Evolutionary conservation across 768 basidiomycete species (phyloP).

Genomic region (Boletus huronensis): DNA sequence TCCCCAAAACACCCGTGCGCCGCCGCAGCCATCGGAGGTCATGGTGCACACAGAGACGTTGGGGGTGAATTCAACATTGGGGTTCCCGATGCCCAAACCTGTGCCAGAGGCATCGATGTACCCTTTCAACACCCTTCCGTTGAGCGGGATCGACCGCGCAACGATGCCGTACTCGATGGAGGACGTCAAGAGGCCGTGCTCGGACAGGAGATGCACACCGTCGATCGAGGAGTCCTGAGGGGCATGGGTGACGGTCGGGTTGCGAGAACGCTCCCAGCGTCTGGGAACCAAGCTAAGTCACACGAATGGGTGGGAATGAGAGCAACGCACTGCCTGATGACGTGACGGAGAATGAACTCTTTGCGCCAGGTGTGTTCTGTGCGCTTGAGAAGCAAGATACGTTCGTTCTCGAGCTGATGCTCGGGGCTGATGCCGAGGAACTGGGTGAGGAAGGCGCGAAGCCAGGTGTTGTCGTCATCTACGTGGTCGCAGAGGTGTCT

Average conservation of each 20-base stretch:
- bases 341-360: conserved; percentile 61
- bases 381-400: conserved; percentile 51
- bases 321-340: conserved; percentile 46
- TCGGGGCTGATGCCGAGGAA: conserved; percentile 68
- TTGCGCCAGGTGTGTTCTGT: conserved; percentile 61
- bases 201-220: conserved; percentile 57
- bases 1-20: conserved; percentile 72
- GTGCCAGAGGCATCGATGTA: conserved; percentile 63
- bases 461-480: conserved; percentile 78
- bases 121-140: conserved; percentile 65
- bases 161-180: conserved; percentile 69
- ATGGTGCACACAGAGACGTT: conserved; percentile 59
- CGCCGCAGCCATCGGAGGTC: conserved; percentile 58
- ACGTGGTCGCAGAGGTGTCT: conserved; percentile 57
- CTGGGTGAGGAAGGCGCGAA: conserved; percentile 65
- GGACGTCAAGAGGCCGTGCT: conserved; percentile 52
- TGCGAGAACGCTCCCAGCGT: conserved; percentile 67
- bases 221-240: conserved; percentile 61
- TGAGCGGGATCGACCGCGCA: conserved; percentile 67
- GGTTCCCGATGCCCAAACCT: conserved; percentile 63
- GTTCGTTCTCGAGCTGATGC: conserved; percentile 44
- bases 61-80: conserved; percentile 70
- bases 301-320: not conserved
- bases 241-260: conserved; percentile 54
- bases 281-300: conserved; percentile 36